These are phyloP conservation scores for Leccinellum albellum DNA, from an alignment of 768 basidiomycete genomes.

Conservation along the genomic window DNA sequence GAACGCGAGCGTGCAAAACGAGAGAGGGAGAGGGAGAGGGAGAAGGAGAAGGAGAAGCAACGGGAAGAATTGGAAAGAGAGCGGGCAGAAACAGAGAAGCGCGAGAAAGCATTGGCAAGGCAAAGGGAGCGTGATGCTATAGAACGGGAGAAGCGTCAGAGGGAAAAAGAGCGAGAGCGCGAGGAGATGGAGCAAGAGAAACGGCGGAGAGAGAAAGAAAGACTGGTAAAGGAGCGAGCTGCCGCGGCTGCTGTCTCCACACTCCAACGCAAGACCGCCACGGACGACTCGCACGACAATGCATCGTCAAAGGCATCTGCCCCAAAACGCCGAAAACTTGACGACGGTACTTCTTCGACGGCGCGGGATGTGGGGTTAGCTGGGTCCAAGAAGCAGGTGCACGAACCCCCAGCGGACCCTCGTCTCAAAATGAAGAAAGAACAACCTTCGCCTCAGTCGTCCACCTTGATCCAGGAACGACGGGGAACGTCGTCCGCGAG, in stretches of 20 bases:
- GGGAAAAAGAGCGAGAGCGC: constrained; percentile 19
- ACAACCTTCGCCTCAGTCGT: constrained; percentile 23
- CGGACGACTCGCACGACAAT: constrained; percentile 28
- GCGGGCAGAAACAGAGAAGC: constrained; percentile 17
- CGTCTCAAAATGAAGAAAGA: constrained; percentile 39
- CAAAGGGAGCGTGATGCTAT: constrained; percentile 20
- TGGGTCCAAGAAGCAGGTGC: constrained; percentile 35
- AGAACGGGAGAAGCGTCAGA: constrained; percentile 26
- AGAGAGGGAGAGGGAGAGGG: constrained; percentile 9
- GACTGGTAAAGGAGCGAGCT: constrained; percentile 21
- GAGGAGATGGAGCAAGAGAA: constrained; percentile 22
- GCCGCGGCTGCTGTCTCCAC: constrained; percentile 7
- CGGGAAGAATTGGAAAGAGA: constrained; percentile 23
- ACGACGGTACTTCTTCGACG: constrained; percentile 27
- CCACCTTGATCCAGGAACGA: constrained; percentile 14
- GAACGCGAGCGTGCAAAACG: constrained; percentile 26
- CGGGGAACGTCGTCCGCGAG: background rate
- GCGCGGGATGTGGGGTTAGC: constrained; percentile 24
- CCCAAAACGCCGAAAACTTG: constrained; percentile 44
- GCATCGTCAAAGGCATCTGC: constrained; percentile 9
- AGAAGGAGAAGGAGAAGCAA: constrained; percentile 20
- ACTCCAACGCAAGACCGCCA: constrained; percentile 41
- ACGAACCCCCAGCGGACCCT: constrained; percentile 20
- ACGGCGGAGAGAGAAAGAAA: constrained; percentile 24
- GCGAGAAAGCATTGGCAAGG: constrained; percentile 14